Conservation (phyloP, 2,329 filamentous ascomycete genomes). For the Ceratocystis huliohia region DNA sequence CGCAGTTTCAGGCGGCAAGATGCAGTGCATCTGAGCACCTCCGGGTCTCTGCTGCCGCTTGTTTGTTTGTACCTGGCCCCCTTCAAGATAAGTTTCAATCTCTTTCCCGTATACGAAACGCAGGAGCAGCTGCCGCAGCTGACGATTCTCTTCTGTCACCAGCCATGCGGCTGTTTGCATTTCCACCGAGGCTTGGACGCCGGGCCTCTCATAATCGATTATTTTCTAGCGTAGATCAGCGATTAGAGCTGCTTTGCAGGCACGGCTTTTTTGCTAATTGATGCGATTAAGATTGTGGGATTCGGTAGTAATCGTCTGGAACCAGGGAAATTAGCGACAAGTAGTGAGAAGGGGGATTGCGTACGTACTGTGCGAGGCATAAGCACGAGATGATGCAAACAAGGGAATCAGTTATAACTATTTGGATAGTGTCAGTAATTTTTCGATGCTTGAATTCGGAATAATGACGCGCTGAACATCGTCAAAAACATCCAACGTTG, state of each 20-base stretch:
- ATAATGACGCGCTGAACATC: no score
- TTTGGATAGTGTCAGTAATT: neutral
- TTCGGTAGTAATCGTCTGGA: conserved; percentile 3
- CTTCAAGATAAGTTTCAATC: conserved; percentile 1
- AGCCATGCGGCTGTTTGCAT: conserved; percentile 10
- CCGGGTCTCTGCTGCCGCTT: neutral
- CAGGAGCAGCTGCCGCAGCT: neutral
- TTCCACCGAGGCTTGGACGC: conserved; percentile 10
- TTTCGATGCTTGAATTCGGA: neutral
- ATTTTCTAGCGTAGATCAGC: conserved; percentile 10
- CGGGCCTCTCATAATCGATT: conserved; percentile 4
- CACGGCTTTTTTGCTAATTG: conserved; percentile 16
- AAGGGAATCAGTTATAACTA: no score
- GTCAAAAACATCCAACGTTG: no score
- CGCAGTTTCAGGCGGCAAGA: neutral
- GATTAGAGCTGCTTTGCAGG: conserved; percentile 15
- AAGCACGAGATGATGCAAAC: no score
- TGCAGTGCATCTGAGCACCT: neutral
- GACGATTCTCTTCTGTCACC: conserved; percentile 1
- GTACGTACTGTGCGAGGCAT: neutral
- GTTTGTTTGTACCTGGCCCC: neutral
- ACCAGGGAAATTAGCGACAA: neutral
- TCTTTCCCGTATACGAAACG: conserved; percentile 5
- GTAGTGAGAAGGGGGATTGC: neutral
- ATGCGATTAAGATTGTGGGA: conserved; percentile 11